Percentiles rank a stretch among this genome's conserved stretches.
phyloP scores from a whole-genome alignment of 192 early-diverging fungal genomes.

The Endogone sp. region DNA sequence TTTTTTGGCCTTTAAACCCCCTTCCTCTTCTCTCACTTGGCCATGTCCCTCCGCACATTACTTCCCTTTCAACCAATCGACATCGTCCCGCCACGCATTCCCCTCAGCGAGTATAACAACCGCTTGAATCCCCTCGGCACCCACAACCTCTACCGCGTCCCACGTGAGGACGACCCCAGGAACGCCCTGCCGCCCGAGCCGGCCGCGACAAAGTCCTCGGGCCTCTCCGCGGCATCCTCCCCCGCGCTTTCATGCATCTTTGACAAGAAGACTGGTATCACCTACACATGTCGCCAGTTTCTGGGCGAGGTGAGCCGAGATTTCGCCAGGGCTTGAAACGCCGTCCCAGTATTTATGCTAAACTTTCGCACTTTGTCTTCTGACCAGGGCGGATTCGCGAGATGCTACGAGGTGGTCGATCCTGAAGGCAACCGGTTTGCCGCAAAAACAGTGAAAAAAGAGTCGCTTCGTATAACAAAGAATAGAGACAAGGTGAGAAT shows the following conservation, averaged over 20 bases:
- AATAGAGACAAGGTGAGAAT: background rate
- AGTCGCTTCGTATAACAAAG: background rate
- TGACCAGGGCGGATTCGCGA: slow-evolving; percentile 23
- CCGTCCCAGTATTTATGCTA: background rate
- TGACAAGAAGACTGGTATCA: background rate
- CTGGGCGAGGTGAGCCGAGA: slow-evolving; percentile 12
- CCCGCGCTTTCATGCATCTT: background rate
- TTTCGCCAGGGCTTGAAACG: background rate
- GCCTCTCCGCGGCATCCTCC: slow-evolving; percentile 1
- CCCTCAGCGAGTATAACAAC: too few relatives aligned
- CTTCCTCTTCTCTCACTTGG: too few relatives aligned
- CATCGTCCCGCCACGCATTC: too few relatives aligned
- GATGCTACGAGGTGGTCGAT: slow-evolving; percentile 6
- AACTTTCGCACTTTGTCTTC: too few relatives aligned
- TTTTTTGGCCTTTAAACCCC: too few relatives aligned
- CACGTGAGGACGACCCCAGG: too few relatives aligned
- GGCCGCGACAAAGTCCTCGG: background rate
- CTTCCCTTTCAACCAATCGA: too few relatives aligned
- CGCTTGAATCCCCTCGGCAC: too few relatives aligned
- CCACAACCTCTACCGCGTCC: too few relatives aligned
- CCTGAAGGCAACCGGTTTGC: background rate
- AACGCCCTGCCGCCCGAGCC: background rate
- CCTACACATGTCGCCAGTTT: slow-evolving; percentile 1
- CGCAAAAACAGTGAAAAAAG: background rate
- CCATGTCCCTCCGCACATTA: too few relatives aligned